A percentile compares a stretch with the other conserved stretches of the same genome.
Conservation (phyloP, 225 moss, liverwort and hornwort genomes). For the Pleurozium schreberi region DNA sequence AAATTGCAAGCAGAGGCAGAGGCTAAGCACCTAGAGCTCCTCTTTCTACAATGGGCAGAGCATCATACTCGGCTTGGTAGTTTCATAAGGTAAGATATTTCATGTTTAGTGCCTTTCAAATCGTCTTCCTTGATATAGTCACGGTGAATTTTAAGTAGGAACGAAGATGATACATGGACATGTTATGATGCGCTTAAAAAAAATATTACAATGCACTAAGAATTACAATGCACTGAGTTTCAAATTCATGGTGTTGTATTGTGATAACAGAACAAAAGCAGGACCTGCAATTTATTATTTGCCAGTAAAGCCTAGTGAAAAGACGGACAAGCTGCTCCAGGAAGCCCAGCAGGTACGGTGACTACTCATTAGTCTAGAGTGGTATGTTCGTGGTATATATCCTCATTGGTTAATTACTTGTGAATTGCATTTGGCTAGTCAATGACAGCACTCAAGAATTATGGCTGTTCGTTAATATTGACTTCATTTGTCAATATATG, state of each 20-base stretch:
- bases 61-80: conserved; percentile 71
- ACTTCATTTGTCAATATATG: background rate
- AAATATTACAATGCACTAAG: background rate
- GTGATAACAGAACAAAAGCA: conserved; percentile 62
- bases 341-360: conserved; percentile 63
- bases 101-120: conserved; percentile 4
- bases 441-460: background rate
- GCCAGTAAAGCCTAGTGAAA: conserved; percentile 71
- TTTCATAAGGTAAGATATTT: conserved; percentile 29
- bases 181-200: background rate
- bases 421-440: background rate
- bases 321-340: conserved; percentile 72
- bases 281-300: conserved; percentile 80
- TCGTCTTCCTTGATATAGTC: background rate
- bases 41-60: conserved; percentile 89
- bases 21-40: conserved; percentile 84
- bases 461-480: background rate
- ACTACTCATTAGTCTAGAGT: background rate
- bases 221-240: background rate
- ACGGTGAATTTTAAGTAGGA: background rate
- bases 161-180: background rate
- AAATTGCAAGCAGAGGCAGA: conserved; percentile 84
- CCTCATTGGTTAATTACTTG: background rate
- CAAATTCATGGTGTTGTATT: background rate
- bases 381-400: background rate